These are phyloP conservation scores for Rhizoctonia solani DNA, from an alignment of 1,284 basidiomycete species.

Conservation along the genomic window DNA sequence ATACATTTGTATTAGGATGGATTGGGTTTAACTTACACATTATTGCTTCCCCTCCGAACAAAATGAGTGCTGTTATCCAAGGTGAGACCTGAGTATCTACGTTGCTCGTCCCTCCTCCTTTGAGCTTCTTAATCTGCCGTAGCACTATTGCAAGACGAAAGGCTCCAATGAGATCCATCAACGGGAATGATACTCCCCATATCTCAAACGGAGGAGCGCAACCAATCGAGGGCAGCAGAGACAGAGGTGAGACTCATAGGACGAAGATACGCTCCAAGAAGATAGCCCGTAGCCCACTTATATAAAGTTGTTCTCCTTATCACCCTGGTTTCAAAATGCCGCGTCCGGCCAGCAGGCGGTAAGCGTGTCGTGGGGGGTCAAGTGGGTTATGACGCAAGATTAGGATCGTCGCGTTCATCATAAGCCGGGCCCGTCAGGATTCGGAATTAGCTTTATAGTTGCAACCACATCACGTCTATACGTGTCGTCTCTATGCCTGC, in stretches of 20 bases:
- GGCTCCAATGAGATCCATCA: conserved; percentile 23
- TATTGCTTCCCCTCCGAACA: conserved; percentile 39
- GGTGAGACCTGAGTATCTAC: conserved; percentile 27
- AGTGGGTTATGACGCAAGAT: too few species aligned
- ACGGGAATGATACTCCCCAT: conserved; percentile 20
- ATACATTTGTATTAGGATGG: neutral
- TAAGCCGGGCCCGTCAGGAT: too few species aligned
- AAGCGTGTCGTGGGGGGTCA: too few species aligned
- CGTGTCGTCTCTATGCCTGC: too few species aligned
- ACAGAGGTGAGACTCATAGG: conserved; percentile 15
- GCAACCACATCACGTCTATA: too few species aligned
- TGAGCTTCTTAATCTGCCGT: conserved; percentile 24
- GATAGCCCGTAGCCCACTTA: too few species aligned
- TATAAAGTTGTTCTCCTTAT: too few species aligned
- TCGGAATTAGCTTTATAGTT: too few species aligned
- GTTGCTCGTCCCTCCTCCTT: neutral
- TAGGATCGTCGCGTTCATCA: too few species aligned
- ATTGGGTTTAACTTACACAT: conserved; percentile 33
- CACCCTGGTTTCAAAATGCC: too few species aligned
- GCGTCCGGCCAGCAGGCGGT: too few species aligned
- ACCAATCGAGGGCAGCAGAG: neutral
- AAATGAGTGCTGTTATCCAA: conserved; percentile 37
- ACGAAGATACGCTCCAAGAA: neutral
- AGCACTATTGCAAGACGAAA: conserved; percentile 17
- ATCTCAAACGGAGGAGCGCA: conserved; percentile 10